phyloP scores from a whole-genome alignment of 2,329 filamentous ascomycete species.

The Colletotrichum tamarilloi region DNA sequence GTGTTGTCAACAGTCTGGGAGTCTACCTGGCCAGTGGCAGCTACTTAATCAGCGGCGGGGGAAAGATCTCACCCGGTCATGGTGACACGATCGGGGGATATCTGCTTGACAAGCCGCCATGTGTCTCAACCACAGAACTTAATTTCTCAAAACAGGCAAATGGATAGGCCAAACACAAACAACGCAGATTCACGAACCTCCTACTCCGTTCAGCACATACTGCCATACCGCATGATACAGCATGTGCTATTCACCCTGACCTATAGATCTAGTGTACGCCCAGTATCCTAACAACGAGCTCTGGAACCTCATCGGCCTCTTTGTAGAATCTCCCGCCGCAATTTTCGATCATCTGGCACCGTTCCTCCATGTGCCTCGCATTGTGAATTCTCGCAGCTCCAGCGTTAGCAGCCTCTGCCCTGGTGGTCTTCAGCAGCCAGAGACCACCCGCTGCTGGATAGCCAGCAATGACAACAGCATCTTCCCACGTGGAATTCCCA shows the following conservation, averaged over 20 bases:
- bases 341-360: not conserved
- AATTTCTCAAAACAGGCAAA: not conserved
- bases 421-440: slow-evolving; percentile 2
- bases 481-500: not conserved
- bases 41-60: no score
- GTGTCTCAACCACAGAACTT: not conserved
- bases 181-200: not conserved
- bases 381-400: slow-evolving; percentile 3
- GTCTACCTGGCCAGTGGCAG: not conserved
- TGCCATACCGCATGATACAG: no score
- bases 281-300: not conserved
- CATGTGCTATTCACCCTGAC: not conserved
- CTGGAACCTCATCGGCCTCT: not conserved
- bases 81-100: not conserved
- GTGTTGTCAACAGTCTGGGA: not conserved
- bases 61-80: not conserved
- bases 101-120: not conserved
- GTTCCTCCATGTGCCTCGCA: not conserved
- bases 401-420: not conserved
- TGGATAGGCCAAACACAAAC: not conserved
- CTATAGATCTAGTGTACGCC: not conserved
- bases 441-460: slow-evolving; percentile 3
- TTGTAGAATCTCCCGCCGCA: not conserved
- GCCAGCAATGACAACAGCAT: not conserved
- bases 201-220: not conserved